Percentiles rank a stretch among this genome's conserved stretches.
Evolutionary conservation across 352 stramenopile genomes (phyloP).

Genomic region (Phytophthora hybrid): DNA sequence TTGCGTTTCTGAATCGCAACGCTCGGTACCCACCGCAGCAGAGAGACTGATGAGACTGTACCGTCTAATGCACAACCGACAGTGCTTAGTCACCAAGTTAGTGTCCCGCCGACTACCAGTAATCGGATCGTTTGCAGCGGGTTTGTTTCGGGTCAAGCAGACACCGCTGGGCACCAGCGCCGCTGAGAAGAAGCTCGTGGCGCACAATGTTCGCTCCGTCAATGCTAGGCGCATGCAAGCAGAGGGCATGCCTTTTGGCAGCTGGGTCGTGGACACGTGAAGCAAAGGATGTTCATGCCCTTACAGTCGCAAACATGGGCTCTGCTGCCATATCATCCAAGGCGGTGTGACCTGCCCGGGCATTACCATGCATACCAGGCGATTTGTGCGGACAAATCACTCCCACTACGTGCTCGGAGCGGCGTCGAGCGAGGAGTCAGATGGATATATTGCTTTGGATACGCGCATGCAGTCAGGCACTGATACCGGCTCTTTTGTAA

Average conservation of each 20-base stretch:
- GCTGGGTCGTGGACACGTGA: constrained; percentile 10
- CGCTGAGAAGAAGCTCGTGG: constrained; percentile 12
- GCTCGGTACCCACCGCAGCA: background rate
- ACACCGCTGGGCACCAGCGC: background rate
- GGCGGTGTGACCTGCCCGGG: too few species aligned
- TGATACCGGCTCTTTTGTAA: too few species aligned
- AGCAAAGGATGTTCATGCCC: constrained; percentile 13
- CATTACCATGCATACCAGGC: too few species aligned
- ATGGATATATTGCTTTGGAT: too few species aligned
- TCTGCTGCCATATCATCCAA: background rate
- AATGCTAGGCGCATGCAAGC: constrained; percentile 5
- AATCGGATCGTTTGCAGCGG: background rate
- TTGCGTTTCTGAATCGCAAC: constrained; percentile 7
- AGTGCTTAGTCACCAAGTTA: too few species aligned
- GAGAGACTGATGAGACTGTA: constrained; percentile 11
- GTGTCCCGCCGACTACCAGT: background rate
- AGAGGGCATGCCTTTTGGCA: background rate
- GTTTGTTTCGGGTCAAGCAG: constrained; percentile 11
- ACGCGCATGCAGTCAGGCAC: too few species aligned
- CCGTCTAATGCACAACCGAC: background rate
- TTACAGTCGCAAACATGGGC: too few species aligned
- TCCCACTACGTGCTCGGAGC: too few species aligned
- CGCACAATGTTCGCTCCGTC: background rate
- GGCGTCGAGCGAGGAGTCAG: too few species aligned
- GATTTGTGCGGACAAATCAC: too few species aligned